phyloP scores from a whole-genome alignment of 305 asterid genomes.

The Striga hermonthica region DNA sequence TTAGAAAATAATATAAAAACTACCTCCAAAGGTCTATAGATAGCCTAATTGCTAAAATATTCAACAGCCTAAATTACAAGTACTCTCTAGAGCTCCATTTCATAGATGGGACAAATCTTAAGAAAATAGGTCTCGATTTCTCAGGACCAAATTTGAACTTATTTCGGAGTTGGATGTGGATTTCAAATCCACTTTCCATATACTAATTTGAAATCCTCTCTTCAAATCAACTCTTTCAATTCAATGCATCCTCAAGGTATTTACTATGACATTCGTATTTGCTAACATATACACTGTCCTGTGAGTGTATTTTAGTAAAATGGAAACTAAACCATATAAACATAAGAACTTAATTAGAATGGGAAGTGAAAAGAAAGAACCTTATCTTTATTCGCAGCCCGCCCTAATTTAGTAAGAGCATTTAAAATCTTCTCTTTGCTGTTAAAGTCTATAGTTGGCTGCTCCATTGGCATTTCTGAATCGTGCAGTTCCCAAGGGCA shows the following conservation, averaged over 20 bases:
- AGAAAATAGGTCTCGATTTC: too few relatives aligned
- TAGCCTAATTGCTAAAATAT: not conserved
- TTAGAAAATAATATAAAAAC: not conserved
- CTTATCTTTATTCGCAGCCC: conserved; percentile 55
- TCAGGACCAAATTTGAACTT: too few relatives aligned
- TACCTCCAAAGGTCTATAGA: not conserved
- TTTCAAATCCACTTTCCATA: too few relatives aligned
- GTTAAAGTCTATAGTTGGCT: conserved; percentile 46
- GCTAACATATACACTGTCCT: not conserved
- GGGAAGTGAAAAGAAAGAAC: conserved; percentile 35
- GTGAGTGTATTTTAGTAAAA: not conserved
- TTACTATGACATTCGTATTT: too few relatives aligned
- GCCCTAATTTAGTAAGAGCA: conserved; percentile 45
- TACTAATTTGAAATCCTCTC: too few relatives aligned
- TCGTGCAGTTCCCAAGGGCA: conserved; percentile 96
- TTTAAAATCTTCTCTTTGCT: conserved; percentile 44
- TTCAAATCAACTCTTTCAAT: not conserved
- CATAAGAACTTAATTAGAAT: conserved; percentile 6
- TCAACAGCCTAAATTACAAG: not conserved
- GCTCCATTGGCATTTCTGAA: conserved; percentile 53
- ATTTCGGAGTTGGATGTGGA: too few relatives aligned
- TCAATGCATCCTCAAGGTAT: too few relatives aligned
- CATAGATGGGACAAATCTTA: too few relatives aligned
- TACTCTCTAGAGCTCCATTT: not conserved
- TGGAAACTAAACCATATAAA: not conserved